These are phyloP conservation scores for Plectosphaerella sp. DNA, from an alignment of 2,329 filamentous ascomycete genomes.

Conservation along the genomic window DNA sequence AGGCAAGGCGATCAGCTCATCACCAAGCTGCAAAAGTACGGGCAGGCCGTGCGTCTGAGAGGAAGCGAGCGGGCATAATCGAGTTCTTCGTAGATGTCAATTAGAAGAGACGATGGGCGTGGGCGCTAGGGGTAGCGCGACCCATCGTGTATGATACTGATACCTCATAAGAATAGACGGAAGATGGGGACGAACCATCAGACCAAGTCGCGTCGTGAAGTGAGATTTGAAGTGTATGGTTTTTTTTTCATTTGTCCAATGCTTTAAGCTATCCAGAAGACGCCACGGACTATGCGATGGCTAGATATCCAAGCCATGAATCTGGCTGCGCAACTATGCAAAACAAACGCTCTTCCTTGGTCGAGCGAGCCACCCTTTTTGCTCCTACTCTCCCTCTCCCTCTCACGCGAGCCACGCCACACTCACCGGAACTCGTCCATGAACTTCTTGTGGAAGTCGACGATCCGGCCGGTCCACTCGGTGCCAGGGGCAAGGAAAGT, in stretches of 20 bases:
- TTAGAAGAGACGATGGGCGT: background rate
- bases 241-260: background rate
- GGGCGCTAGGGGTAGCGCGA: slow-evolving; percentile 13
- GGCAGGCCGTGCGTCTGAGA: slow-evolving; percentile 87
- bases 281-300: background rate
- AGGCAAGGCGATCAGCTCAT: slow-evolving; percentile 97
- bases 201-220: background rate
- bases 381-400: background rate
- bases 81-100: slow-evolving; percentile 2
- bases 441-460: slow-evolving; percentile 88
- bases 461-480: slow-evolving; percentile 84
- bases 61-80: slow-evolving; percentile 84
- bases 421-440: slow-evolving; percentile 69
- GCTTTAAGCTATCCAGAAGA: too few relatives aligned
- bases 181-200: background rate
- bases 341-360: too few relatives aligned
- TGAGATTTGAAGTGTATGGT: background rate
- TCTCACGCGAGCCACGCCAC: background rate
- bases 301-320: background rate
- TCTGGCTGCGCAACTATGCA: too few relatives aligned
- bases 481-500: slow-evolving; percentile 96
- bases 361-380: background rate
- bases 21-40: slow-evolving; percentile 99
- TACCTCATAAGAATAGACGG: slow-evolving; percentile 19
- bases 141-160: slow-evolving; percentile 24